Base-by-base conservation (phyloP, 129 eudicot genomes). In the Gnaphalium uliginosum region DNA sequence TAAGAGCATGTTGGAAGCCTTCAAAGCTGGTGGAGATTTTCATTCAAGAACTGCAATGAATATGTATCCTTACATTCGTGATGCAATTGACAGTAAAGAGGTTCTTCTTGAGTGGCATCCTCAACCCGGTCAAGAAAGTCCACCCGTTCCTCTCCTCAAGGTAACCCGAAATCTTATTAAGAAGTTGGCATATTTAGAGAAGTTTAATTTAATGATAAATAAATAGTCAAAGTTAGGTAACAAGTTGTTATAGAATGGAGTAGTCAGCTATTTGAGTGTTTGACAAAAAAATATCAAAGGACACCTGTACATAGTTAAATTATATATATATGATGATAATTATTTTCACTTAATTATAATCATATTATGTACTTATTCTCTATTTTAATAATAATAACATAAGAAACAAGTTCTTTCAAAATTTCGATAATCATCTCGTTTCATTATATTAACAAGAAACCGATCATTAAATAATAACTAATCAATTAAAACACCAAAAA, bases 31-130 rank as follows among this genome's bases (percentile, higher is more conserved):
- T 78, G 99, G 99, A 66, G 99, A 94, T 69, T 94, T 94, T 81
- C 99, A 94, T 81, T 94, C 99, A 22, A 89, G 99, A 82, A 94
- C 99, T 14, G 99, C 99, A 53, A 90, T 94, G 99, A 94, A 94
- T 66, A 94, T 94, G 99, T 94, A 94, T 84, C 91, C 93, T 15
- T 86, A 91, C 78, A 91, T 94, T 56, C 97, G 94, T 63, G 90
- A 90, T 6, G 97, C 99, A 6, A 83, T 94, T 66, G 93, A 91
- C 30, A 43, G 78, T 8, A 83, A 84, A 30, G 67, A 87, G 7
- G 99, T 91, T 75, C 91, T 91, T 77, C 99, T 94, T 23, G 99
- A 94, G 81, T 94, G 99, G 99, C 86, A 91, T 71, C 92, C 97
- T 64, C 81, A 80, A 82, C 92, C 97, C 61, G 99, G 92, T 76